Evolutionary conservation across 371 early-diverging fungal species (phyloP).

Genomic region (Mucor velutinosus): DNA sequence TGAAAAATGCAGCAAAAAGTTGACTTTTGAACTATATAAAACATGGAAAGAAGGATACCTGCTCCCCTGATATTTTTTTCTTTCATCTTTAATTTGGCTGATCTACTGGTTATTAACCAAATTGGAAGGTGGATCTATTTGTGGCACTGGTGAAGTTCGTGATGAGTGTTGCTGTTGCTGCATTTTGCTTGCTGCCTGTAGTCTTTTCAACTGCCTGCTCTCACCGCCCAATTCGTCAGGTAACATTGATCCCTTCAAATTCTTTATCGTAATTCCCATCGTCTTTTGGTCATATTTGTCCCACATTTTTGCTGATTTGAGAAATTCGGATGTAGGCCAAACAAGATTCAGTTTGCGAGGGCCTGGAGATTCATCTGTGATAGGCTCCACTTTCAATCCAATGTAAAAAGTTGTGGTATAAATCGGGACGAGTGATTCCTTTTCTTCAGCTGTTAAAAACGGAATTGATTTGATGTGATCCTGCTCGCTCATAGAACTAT

Average conservation of each 20-base stretch:
- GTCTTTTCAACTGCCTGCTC: not conserved
- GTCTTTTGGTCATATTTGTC: constrained; percentile 67
- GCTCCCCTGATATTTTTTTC: not conserved
- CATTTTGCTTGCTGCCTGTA: not conserved
- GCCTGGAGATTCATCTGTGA: constrained; percentile 44
- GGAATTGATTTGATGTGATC: constrained; percentile 34
- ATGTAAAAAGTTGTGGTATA: constrained; percentile 87
- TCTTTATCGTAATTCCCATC: constrained; percentile 65
- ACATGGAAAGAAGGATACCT: constrained; percentile 3
- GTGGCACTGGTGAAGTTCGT: not conserved
- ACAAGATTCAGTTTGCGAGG: constrained; percentile 69
- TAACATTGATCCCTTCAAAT: constrained; percentile 18
- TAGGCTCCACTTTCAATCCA: constrained; percentile 58
- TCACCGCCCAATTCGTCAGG: not conserved
- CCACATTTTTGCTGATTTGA: constrained; percentile 72
- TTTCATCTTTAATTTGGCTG: not conserved
- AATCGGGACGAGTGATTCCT: constrained; percentile 26
- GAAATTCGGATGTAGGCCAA: constrained; percentile 80
- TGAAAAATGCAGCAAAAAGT: not conserved
- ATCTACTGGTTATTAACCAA: not conserved
- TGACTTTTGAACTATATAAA: not conserved
- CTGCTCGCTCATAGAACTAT: constrained; percentile 19
- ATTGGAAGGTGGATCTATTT: not conserved
- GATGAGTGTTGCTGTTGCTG: not conserved
- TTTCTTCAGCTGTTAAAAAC: constrained; percentile 32